These are phyloP conservation scores for Elsinoe batatas DNA, from an alignment of 2,329 filamentous ascomycete species.

Conservation along the genomic window DNA sequence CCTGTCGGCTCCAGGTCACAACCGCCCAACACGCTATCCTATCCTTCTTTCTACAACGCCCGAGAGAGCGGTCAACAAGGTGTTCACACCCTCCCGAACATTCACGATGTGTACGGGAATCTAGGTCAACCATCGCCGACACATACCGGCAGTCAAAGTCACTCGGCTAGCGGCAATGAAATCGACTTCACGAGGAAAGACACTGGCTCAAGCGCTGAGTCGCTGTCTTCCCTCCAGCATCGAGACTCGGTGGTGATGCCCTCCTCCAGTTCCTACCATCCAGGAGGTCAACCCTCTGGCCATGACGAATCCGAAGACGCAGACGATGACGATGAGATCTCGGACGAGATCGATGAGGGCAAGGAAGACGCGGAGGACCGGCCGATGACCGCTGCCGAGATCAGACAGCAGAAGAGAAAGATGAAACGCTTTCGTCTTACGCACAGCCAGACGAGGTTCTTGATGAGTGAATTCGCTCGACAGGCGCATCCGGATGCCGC, in stretches of 20 bases:
- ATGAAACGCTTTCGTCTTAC: conserved; percentile 84
- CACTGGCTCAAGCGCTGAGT: conserved; percentile 9
- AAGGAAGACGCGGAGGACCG: conserved; percentile 21
- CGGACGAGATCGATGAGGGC: conserved; percentile 17
- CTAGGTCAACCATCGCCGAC: neutral
- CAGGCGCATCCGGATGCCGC: conserved; percentile 90
- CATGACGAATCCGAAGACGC: conserved; percentile 26
- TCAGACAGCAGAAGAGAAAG: conserved; percentile 41
- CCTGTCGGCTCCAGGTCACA: conserved; percentile 19
- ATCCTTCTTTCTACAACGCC: conserved; percentile 27
- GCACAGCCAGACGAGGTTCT: conserved; percentile 90
- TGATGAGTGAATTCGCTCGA: conserved; percentile 95
- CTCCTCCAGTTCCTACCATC: conserved; percentile 2
- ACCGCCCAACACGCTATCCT: conserved; percentile 27
- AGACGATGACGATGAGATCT: conserved; percentile 26
- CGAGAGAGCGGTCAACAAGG: conserved; percentile 4
- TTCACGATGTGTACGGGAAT: conserved; percentile 23
- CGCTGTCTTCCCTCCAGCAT: conserved; percentile 3
- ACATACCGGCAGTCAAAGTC: conserved; percentile 17
- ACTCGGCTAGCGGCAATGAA: conserved; percentile 13
- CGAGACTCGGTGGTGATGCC: conserved; percentile 13
- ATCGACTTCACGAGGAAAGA: conserved; percentile 8
- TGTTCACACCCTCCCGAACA: conserved; percentile 15
- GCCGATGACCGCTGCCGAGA: conserved; percentile 37
- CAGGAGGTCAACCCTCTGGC: neutral